Base-by-base conservation (phyloP, 495 filamentous ascomycete species). In the Tuber melanosporum region DNA sequence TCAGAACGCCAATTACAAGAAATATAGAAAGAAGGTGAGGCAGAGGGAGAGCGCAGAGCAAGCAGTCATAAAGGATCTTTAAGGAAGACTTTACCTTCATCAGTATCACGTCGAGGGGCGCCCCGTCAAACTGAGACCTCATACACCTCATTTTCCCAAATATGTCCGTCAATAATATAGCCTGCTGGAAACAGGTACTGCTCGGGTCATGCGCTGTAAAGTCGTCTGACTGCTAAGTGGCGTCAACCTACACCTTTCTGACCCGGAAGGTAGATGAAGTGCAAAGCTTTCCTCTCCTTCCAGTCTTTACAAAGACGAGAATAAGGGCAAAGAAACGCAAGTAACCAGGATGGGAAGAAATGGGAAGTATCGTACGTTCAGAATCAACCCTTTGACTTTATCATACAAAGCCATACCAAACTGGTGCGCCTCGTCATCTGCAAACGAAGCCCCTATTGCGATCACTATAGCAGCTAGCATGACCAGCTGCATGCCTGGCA, bases 401-500 rank as follows among this genome's bases (percentile, higher is more conserved):
- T 83, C 82, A 77, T 83, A 82, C 57, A 83, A 71, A 71, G 75
- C 78, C 79, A 82, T 78, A 14, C 79, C 79, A 75, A 83, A 82
- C n/a, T 83, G 79, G 69, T 78, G 77, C 39, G 80, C 82, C 52
- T 83, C 82, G 3, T 75, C 75, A 44, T 83, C 76, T 72, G 74
- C 74, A 77, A 82, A 83, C 41, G 82, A 83, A 26, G 82, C 79
- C 17, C 82, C 82, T n/a, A 83, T 78, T 36, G 82, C 82, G 75
- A 83, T 72, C 47, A 83, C 82, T 66, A 83, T 82, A 36, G 82
- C 79, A 77, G 79, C 79, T 41, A 85, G 82, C 78, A 86, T 87
- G 66, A 85, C 81, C 71, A 81, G 81, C 76, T 87, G 86, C 84
- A 87, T 85, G 19, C 84, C 84, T 74, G 84, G 85, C 66, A 88